Conservation (phyloP, 2,329 filamentous ascomycete species). For the Fusarium miscanthi region DNA sequence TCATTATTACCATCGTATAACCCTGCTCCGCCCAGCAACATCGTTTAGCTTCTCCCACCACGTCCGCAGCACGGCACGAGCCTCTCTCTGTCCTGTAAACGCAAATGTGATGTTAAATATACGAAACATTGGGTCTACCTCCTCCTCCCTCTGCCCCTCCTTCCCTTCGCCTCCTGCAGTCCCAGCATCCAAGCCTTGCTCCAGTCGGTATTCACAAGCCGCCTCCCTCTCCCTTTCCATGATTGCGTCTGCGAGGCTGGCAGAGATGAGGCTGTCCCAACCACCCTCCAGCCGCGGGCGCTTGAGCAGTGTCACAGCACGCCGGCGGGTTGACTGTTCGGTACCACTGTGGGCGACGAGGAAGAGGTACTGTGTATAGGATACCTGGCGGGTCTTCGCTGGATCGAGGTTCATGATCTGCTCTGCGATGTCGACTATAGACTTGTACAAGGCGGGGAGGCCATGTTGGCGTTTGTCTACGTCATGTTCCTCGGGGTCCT, state of each 20-base stretch:
- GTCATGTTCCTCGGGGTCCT: conserved; percentile 18
- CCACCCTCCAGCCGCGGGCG: background rate
- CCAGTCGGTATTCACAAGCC: background rate
- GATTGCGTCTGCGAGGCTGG: conserved; percentile 7
- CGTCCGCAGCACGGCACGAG: background rate
- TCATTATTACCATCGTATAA: background rate
- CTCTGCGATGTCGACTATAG: background rate
- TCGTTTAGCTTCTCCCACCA: conserved; percentile 10
- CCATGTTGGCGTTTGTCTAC: background rate
- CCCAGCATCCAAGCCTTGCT: background rate
- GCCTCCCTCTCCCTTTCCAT: conserved; percentile 16
- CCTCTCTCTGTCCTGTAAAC: conserved; percentile 2
- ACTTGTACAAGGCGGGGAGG: background rate
- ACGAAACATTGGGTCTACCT: conserved; percentile 6
- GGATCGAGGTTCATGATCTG: background rate
- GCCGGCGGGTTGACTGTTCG: background rate
- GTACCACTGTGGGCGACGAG: conserved; percentile 7
- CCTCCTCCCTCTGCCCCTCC: background rate
- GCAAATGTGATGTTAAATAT: conserved; percentile 20
- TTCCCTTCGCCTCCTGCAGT: background rate
- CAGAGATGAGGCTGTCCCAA: conserved; percentile 14
- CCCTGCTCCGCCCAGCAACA: background rate
- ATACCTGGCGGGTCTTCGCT: background rate
- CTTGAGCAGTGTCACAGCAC: background rate
- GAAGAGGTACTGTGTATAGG: background rate